These are phyloP conservation scores for Amborella trichopoda DNA, from an alignment of 164 flowering plant genomes.

Conservation along the genomic window DNA sequence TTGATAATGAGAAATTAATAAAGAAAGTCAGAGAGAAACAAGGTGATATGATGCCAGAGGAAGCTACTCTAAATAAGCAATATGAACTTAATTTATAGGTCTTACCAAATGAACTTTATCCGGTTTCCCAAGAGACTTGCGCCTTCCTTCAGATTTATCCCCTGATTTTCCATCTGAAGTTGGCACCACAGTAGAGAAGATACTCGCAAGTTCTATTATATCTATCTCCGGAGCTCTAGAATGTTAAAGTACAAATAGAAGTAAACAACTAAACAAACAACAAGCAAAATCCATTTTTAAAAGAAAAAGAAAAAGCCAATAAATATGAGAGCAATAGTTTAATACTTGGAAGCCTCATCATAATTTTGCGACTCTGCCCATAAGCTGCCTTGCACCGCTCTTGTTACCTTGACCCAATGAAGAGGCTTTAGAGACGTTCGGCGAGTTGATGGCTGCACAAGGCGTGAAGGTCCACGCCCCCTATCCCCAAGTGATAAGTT, in stretches of 20 bases:
- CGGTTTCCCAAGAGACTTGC: slow-evolving; percentile 70
- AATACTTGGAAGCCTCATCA: slow-evolving; percentile 65
- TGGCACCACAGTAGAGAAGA: slow-evolving; percentile 75
- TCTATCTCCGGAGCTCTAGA: slow-evolving; percentile 85
- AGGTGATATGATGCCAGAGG: no score
- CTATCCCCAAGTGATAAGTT: slow-evolving; percentile 24
- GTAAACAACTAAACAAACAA: not conserved
- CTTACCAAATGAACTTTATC: slow-evolving; percentile 80
- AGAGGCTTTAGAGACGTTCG: slow-evolving; percentile 76
- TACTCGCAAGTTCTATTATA: slow-evolving; percentile 82
- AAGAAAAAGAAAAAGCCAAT: not conserved
- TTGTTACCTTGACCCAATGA: slow-evolving; percentile 94
- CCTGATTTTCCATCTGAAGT: slow-evolving; percentile 43
- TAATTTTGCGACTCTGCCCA: slow-evolving; percentile 89
- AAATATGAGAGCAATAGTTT: slow-evolving; percentile 7
- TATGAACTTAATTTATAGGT: not conserved
- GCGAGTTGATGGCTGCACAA: slow-evolving; percentile 26
- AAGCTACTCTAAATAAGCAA: not conserved
- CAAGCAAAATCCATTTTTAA: not conserved
- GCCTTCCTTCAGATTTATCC: slow-evolving; percentile 51
- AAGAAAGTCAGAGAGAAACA: no score
- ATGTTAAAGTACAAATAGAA: slow-evolving; percentile 8
- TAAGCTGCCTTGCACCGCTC: slow-evolving; percentile 89
- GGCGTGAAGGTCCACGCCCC: slow-evolving; percentile 38
- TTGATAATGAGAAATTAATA: no score